Evolutionary conservation across 1,284 basidiomycete species (phyloP).

Genomic region (Cryptococcus hybrid): DNA sequence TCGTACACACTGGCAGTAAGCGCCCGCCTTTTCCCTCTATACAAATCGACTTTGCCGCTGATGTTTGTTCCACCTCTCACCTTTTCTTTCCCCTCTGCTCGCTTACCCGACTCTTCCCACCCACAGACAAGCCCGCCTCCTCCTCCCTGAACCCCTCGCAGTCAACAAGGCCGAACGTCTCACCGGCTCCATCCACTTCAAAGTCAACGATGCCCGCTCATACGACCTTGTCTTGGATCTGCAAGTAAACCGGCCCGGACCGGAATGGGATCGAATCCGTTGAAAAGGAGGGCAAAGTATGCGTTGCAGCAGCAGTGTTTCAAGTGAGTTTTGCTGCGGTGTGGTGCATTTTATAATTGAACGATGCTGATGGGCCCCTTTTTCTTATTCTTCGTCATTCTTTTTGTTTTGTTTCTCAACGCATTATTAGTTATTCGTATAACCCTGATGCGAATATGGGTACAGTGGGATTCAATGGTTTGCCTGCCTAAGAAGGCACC

Average conservation of each 20-base stretch:
- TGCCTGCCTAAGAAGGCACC: background rate
- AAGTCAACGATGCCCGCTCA: slow-evolving; percentile 44
- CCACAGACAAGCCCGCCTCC: slow-evolving; percentile 40
- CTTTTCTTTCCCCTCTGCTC: too few species aligned
- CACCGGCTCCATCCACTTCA: slow-evolving; percentile 39
- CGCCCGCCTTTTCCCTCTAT: background rate
- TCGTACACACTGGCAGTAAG: slow-evolving; percentile 49
- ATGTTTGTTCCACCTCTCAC: background rate
- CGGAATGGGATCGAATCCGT: slow-evolving; percentile 26
- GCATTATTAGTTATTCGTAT: slow-evolving; percentile 16
- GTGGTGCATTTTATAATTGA: too few species aligned
- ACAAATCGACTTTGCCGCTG: background rate
- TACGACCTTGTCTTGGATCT: slow-evolving; percentile 47
- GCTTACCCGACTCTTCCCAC: background rate
- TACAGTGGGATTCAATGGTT: background rate
- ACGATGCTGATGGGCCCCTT: too few species aligned
- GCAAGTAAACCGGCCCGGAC: slow-evolving; percentile 34
- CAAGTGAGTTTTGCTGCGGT: slow-evolving; percentile 25
- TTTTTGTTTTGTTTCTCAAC: too few species aligned
- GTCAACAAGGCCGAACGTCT: slow-evolving; percentile 47
- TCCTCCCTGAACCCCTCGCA: slow-evolving; percentile 47
- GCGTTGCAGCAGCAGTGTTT: slow-evolving; percentile 47
- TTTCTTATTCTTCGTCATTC: too few species aligned
- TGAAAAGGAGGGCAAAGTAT: slow-evolving; percentile 35
- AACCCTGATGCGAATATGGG: slow-evolving; percentile 13